These are phyloP conservation scores for Beauveria bassiana DNA, from an alignment of 2,329 filamentous ascomycete genomes.

Conservation along the genomic window DNA sequence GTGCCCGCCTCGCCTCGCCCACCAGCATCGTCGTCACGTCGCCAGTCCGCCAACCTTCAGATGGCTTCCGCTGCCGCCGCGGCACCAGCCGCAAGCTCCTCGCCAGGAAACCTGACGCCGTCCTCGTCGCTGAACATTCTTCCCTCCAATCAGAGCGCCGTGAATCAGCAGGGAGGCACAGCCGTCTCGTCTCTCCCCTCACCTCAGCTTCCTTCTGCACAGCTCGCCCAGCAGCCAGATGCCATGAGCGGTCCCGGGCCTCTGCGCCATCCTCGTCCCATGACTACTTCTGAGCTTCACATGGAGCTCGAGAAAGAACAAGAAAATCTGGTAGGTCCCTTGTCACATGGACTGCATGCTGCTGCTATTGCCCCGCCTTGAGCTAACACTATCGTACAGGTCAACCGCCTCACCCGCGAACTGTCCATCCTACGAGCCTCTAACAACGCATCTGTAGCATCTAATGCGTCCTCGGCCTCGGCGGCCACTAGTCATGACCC, in stretches of 20 bases:
- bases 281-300: conserved; percentile 85
- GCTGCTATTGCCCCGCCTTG: background rate
- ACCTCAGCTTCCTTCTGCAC: conserved; percentile 20
- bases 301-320: conserved; percentile 90
- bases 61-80: conserved; percentile 31
- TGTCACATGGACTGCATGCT: background rate
- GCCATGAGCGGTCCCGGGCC: conserved; percentile 59
- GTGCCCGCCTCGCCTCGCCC: conserved; percentile 43
- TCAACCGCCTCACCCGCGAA: conserved; percentile 88
- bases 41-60: conserved; percentile 34
- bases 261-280: conserved; percentile 74
- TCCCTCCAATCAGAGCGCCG: conserved; percentile 45
- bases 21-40: conserved; percentile 31
- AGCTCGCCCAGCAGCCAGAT: conserved; percentile 18
- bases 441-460: conserved; percentile 58
- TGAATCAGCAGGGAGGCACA: conserved; percentile 26
- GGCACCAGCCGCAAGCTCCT: conserved; percentile 8
- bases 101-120: conserved; percentile 17
- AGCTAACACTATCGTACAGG: conserved; percentile 38
- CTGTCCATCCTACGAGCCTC: conserved; percentile 71
- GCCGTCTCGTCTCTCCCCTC: conserved; percentile 25
- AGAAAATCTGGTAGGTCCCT: conserved; percentile 68
- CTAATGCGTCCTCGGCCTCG: conserved; percentile 56
- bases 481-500: conserved; percentile 43
- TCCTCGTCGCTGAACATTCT: conserved; percentile 47